Evolutionary conservation across 169 alveolate species (phyloP), one percentile per base, ranked within the genome.

Genomic region (Eimeria acervulina): DNA sequence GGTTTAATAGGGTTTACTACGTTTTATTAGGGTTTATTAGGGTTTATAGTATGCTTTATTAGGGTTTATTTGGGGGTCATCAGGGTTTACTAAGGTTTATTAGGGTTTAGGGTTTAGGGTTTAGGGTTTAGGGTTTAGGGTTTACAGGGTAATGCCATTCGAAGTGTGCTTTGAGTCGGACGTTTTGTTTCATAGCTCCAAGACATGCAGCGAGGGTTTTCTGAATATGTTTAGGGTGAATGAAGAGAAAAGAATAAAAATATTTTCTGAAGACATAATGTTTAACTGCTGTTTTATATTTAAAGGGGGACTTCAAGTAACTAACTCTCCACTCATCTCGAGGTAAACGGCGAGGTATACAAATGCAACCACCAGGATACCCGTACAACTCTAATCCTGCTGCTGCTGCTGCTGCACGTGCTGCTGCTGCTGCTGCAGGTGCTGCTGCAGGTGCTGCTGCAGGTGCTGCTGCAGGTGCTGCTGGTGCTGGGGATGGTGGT

Each of bases 241-340:
- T 55, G 36, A n/a, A n/a, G n/a, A n/a, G n/a, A n/a, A n/a, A n/a
- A n/a, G n/a, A n/a, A n/a, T n/a, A n/a, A n/a, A n/a, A n/a, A n/a
- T n/a, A n/a, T n/a, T n/a, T n/a, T n/a, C n/a, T 47, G 85, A 95
- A 95, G 59, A 95, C 96, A 33, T 68, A 95, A 89, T 95, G 94
- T 17, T 94, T 61, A n/a, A 68, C 26, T n/a, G 95, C 44, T 10
- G 42, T 40, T 47, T 95, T 95, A 81, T 28, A 78, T 51, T 84
- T 63, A 66, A 85, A 85, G 10, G 95, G 94, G 42, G 95, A 63
- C 74, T 87, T 63, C 59, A 95, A 40, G 51, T 95, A 95, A 47
- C 95, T 85, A 19, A 95, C 93, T n/a, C 96, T 83, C 96, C 96
- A 95, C 70, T 87, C 88, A 36, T 90, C 70, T 28, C 96, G 94